These are phyloP conservation scores for Strobilomyces dryophilus DNA, from an alignment of 768 basidiomycete species.

Conservation along the genomic window DNA sequence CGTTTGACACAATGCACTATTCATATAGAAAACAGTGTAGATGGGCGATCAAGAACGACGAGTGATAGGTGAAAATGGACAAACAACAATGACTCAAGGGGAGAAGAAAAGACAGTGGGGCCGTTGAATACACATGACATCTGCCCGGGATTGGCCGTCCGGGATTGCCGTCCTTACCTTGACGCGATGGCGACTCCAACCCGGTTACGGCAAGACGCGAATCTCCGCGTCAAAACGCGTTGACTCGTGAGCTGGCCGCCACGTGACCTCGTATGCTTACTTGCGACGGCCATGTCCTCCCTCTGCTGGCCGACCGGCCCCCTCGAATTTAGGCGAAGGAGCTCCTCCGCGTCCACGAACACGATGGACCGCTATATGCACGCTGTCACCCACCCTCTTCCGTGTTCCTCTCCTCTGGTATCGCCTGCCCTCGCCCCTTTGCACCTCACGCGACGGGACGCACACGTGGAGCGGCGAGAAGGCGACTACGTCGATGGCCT, in stretches of 20 bases:
- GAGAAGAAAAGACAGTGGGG: too few relatives aligned
- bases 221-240: conserved; percentile 35
- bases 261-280: conserved; percentile 30
- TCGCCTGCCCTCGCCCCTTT: conserved; percentile 17
- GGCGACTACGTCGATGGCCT: conserved; percentile 1
- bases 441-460: conserved; percentile 4
- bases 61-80: too few relatives aligned
- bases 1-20: too few relatives aligned
- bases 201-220: conserved; percentile 17
- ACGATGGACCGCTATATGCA: background rate
- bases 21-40: too few relatives aligned
- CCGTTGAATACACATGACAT: too few relatives aligned
- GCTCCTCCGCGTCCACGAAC: conserved; percentile 17
- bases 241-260: conserved; percentile 17
- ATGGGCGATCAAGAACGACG: too few relatives aligned
- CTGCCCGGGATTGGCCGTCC: too few relatives aligned
- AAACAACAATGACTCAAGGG: too few relatives aligned
- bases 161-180: too few relatives aligned
- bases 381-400: background rate
- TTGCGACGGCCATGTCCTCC: conserved; percentile 27
- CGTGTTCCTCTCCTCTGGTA: conserved; percentile 11
- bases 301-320: conserved; percentile 12
- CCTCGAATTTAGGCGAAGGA: conserved; percentile 21
- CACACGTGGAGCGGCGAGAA: conserved; percentile 2
- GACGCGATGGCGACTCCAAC: too few relatives aligned